phyloP scores from a whole-genome alignment of 257 asterid genomes.

The Solanum neorickii region DNA sequence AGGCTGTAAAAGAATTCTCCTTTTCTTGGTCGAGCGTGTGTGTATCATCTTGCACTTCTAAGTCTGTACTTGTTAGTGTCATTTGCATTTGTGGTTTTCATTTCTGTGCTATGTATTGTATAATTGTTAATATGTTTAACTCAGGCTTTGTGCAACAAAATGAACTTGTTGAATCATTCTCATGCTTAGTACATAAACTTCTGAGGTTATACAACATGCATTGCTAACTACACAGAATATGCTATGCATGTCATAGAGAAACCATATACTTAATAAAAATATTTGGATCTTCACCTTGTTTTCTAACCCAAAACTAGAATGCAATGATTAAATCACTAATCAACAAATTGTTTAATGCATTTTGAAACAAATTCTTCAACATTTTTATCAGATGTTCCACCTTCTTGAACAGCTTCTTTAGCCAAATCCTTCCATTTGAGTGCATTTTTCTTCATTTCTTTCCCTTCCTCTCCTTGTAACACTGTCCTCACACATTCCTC shows the following conservation, averaged over 20 bases:
- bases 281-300: not conserved
- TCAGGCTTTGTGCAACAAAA: not conserved
- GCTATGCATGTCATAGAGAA: not conserved
- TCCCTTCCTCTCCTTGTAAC: slow-evolving; percentile 40
- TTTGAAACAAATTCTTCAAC: slow-evolving; percentile 25
- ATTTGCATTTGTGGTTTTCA: not conserved
- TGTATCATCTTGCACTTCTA: not conserved
- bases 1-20: not conserved
- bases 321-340: not conserved
- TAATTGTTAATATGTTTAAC: not conserved
- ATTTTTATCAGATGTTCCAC: slow-evolving; percentile 48
- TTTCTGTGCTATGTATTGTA: not conserved
- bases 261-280: not conserved
- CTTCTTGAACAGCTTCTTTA: slow-evolving; percentile 45
- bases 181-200: not conserved
- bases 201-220: not conserved
- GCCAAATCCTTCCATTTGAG: slow-evolving; percentile 42
- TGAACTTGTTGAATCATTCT: not conserved
- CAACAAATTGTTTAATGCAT: not conserved
- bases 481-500: slow-evolving; percentile 45
- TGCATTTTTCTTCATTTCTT: slow-evolving; percentile 49
- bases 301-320: not conserved
- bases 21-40: not conserved
- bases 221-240: not conserved
- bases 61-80: not conserved